A percentile compares a stretch with the other conserved stretches of the same genome.
phyloP scores from a whole-genome alignment of 345 rosid species.

The Brassica nigra region DNA sequence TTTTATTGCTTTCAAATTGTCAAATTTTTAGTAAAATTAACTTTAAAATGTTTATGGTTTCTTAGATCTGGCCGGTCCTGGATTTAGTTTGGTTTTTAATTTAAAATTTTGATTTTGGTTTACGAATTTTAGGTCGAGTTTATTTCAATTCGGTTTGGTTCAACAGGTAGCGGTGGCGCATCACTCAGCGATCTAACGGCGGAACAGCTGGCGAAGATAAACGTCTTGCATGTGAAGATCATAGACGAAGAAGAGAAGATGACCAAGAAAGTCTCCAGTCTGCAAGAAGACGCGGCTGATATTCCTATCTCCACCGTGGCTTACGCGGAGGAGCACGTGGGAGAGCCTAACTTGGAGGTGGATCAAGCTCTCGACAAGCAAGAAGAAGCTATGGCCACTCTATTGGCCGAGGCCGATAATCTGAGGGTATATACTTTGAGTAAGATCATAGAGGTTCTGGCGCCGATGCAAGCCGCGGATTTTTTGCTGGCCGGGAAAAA shows the following conservation, averaged over 20 bases:
- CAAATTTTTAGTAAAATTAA: not conserved
- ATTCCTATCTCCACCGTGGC: constrained; percentile 44
- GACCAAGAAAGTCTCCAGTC: constrained; percentile 38
- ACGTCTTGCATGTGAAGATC: constrained; percentile 43
- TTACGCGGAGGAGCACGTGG: not conserved
- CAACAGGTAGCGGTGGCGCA: constrained; percentile 15
- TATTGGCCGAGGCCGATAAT: constrained; percentile 45
- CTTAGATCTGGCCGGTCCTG: not conserved
- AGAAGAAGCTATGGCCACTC: constrained; percentile 35
- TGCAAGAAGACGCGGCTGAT: constrained; percentile 58
- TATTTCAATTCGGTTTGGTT: not conserved
- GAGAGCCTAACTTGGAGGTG: constrained; percentile 29
- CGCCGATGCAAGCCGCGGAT: constrained; percentile 45
- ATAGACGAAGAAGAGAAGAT: constrained; percentile 47
- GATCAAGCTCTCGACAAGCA: constrained; percentile 39
- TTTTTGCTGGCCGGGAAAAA: constrained; percentile 43
- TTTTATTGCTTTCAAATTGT: not conserved
- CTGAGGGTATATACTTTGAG: constrained; percentile 43
- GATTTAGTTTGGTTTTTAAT: not conserved
- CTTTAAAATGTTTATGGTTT: not conserved
- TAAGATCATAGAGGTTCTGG: constrained; percentile 35
- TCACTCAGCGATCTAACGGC: constrained; percentile 42
- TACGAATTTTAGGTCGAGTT: not conserved
- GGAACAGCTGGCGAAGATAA: constrained; percentile 36
- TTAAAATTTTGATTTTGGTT: not conserved